Evolutionary conservation across 164 flowering plant genomes (phyloP).

Genomic region (Hamamelis virginiana): DNA sequence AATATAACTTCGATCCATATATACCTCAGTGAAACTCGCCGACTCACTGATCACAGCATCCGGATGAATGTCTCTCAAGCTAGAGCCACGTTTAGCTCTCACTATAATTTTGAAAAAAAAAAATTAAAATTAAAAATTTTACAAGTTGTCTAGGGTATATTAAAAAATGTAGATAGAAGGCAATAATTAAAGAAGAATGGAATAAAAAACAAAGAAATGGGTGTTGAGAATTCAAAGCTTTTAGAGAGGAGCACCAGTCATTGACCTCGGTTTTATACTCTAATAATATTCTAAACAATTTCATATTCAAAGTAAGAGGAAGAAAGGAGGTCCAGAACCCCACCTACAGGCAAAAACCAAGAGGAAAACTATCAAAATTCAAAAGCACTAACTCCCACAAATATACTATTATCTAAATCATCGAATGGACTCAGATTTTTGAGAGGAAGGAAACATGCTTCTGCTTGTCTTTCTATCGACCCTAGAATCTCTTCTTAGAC

Average conservation of each 20-base stretch:
- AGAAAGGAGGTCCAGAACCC: slow-evolving; percentile 18
- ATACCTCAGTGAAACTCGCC: too few relatives aligned
- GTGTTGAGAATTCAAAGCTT: slow-evolving; percentile 21
- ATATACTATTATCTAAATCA: slow-evolving; percentile 25
- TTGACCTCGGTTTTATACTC: slow-evolving; percentile 40
- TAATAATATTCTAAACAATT: slow-evolving; percentile 9
- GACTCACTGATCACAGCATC: too few relatives aligned
- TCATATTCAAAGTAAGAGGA: slow-evolving; percentile 6
- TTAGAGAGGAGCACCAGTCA: slow-evolving; percentile 25
- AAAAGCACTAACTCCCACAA: slow-evolving; percentile 32
- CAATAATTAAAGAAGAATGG: not conserved
- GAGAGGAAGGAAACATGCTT: slow-evolving; percentile 40
- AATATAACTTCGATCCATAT: too few relatives aligned
- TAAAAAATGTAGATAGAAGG: not conserved
- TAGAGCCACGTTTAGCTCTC: too few relatives aligned
- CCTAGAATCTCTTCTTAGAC: slow-evolving; percentile 27
- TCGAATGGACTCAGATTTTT: slow-evolving; percentile 33
- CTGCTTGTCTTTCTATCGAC: slow-evolving; percentile 45
- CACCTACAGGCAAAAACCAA: slow-evolving; percentile 30
- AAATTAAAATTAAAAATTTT: not conserved
- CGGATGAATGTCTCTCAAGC: too few relatives aligned
- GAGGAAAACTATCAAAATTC: slow-evolving; percentile 28
- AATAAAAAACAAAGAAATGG: slow-evolving; percentile 16
- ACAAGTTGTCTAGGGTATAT: slow-evolving; percentile 14
- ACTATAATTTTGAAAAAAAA: too few relatives aligned